Base-by-base conservation (phyloP, 2,329 filamentous ascomycete species). In the Colletotrichum costaricense region DNA sequence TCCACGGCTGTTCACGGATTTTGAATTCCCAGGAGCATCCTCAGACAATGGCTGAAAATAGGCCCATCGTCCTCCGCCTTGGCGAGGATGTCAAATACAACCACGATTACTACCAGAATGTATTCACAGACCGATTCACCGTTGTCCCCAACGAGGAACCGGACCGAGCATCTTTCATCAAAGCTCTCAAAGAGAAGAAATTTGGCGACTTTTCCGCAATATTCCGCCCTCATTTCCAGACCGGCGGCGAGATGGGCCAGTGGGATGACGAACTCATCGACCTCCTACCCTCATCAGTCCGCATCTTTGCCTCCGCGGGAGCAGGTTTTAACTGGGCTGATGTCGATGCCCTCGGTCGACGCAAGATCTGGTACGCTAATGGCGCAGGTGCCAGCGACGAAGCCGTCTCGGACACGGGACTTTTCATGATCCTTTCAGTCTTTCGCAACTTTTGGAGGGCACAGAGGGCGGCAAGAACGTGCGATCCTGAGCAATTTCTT, bases 271-370 rank as follows among this genome's bases (percentile, higher is more conserved):
- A 91, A 76, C 80, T 92, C 2, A 90, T 92, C 56, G 75, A 78
- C 0, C 80, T 89, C 4, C 80, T 92, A 0, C 90, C 90, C 0
- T 19, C 78, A 0, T 87, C 86, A 16, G 87, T 89, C 69, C 85
- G 85, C 62, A 88, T 92, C 42, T 92, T 90, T 78, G 88, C 90
- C 35, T 89, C 86, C 14, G 90, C 90, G 2, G 90, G 90, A 6
- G 90, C 90, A 2, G 84, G 90, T 11, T 92, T 90, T 77, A 89
- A 92, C 79, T 92, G 89, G 90, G 89, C 89, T 0, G 88, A 92
- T 77, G 88, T 87, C 0, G 82, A 86, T 49, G 79, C 81, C 0
- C 81, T 90, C 4, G 76, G 79, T 5, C 75, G 77, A 0, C 78
- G 77, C 2, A 76, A 77, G 2, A 84, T 86, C 75, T 88, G 77